A percentile compares a stretch with the other conserved stretches of the same genome.
Evolutionary conservation across 257 asterid species (phyloP).

Genomic region (Striga asiatica): DNA sequence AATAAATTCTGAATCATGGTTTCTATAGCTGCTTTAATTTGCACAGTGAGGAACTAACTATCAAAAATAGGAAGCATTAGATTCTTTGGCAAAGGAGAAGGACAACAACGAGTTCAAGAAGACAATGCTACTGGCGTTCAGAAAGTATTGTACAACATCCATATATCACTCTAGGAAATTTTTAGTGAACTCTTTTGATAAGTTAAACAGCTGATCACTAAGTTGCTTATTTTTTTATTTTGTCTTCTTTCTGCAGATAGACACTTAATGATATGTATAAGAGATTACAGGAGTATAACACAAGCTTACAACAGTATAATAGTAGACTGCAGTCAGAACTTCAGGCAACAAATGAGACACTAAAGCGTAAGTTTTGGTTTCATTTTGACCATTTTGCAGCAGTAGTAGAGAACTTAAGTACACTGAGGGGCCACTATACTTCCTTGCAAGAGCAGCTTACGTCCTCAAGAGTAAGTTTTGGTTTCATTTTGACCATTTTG

Average conservation of each 20-base stretch:
- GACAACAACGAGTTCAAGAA: slow-evolving; percentile 46
- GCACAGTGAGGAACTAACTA: no score
- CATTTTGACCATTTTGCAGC: no score
- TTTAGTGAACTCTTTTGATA: background rate
- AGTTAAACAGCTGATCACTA: background rate
- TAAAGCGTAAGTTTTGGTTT: slow-evolving; percentile 59
- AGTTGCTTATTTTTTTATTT: slow-evolving; percentile 8
- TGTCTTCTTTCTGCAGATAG: slow-evolving; percentile 33
- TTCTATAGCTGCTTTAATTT: no score
- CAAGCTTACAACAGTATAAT: slow-evolving; percentile 68
- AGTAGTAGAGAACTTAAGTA: slow-evolving; percentile 57
- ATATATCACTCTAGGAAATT: background rate
- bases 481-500: background rate
- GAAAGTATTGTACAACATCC: slow-evolving; percentile 31
- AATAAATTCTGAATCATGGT: no score
- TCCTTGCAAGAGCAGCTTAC: slow-evolving; percentile 74
- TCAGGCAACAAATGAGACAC: slow-evolving; percentile 43
- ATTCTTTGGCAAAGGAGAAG: no score
- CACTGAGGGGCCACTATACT: slow-evolving; percentile 60
- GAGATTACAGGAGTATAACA: slow-evolving; percentile 69
- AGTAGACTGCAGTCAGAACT: slow-evolving; percentile 66
- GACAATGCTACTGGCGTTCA: slow-evolving; percentile 37
- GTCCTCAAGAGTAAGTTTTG: slow-evolving; percentile 40
- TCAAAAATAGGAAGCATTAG: no score
- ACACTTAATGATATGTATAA: slow-evolving; percentile 55